Base-by-base conservation (phyloP, 2,329 filamentous ascomycete species). In the Chaetomiaceae sp. region DNA sequence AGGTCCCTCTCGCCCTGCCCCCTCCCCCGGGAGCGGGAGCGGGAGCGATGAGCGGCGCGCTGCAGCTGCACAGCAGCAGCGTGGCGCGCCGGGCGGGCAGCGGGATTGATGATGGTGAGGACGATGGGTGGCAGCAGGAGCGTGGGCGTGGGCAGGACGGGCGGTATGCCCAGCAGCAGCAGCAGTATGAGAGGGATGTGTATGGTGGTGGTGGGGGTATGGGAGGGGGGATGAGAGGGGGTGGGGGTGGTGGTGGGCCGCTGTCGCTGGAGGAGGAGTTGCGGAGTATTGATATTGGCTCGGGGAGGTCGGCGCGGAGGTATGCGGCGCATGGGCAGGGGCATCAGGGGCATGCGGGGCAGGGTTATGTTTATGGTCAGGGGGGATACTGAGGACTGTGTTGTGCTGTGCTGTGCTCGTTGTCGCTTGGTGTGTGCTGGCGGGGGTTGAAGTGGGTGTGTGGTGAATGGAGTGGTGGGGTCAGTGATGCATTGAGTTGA, bases 231-330 rank as follows among this genome's bases (percentile, higher is more conserved):
- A n/a, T n/a, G n/a, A n/a, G n/a, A n/a, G n/a, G n/a, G n/a, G 48
- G 38, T 20, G 35, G 41, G 24, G 48, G 54, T 39, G 53, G 56
- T 7, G 53, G 49, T 3, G 51, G 55, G 12, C 65, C 78, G 52
- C 72, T 73, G 64, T 78, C 83, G 17, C 66, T 90, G 42, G 76
- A 84, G 64, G 73, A 87, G 52, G 86, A 90, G 66, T 76, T 90
- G 72, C 80, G 75, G 57, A 71, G 72, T 38, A 84, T 84, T 51
- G 79, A 84, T 56, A 75, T 84, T 53, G 81, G 81, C n/a, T 69
- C 69, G 19, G 80, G 79, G 3, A 68, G 79, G 48, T 74, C 76
- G 20, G 68, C 76, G 56, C 68, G 77, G 36, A 42, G 35, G 34
- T 29, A 49, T 38, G 38, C 34, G 3, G 35, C 35, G 14, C 15